phyloP scores from a whole-genome alignment of 179 eudicot genomes.

The Sideroxylon spinosum region DNA sequence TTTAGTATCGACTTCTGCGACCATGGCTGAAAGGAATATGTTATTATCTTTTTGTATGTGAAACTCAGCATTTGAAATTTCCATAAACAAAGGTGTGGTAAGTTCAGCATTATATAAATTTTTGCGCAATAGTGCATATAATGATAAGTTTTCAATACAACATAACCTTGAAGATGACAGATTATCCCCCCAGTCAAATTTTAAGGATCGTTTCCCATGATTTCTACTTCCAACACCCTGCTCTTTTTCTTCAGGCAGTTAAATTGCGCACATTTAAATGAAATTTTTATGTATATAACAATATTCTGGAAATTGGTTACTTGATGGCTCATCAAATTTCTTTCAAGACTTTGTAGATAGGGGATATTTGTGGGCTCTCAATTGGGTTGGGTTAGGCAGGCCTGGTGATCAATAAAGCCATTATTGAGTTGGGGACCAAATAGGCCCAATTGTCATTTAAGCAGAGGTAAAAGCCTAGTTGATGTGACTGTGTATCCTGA shows the following conservation, averaged over 20 bases:
- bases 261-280: too few relatives aligned
- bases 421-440: too few relatives aligned
- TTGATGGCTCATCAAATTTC: not conserved
- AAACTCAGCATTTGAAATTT: not conserved
- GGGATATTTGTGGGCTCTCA: too few relatives aligned
- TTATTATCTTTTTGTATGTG: not conserved
- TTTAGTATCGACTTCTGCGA: not conserved
- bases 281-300: too few relatives aligned
- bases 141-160: not conserved
- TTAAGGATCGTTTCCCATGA: not conserved
- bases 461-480: too few relatives aligned
- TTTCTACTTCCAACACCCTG: too few relatives aligned
- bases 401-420: too few relatives aligned
- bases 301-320: not conserved
- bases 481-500: too few relatives aligned
- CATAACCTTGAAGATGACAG: not conserved
- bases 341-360: too few relatives aligned
- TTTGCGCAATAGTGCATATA: not conserved
- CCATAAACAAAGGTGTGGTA: not conserved
- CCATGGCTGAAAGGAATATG: not conserved
- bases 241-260: not conserved
- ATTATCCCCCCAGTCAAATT: too few relatives aligned
- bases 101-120: not conserved
- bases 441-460: too few relatives aligned
- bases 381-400: too few relatives aligned